A percentile compares a stretch with the other conserved stretches of the same genome.
Evolutionary conservation across 148 eudicot genomes (phyloP).

Genomic region (Bassia scoparia): DNA sequence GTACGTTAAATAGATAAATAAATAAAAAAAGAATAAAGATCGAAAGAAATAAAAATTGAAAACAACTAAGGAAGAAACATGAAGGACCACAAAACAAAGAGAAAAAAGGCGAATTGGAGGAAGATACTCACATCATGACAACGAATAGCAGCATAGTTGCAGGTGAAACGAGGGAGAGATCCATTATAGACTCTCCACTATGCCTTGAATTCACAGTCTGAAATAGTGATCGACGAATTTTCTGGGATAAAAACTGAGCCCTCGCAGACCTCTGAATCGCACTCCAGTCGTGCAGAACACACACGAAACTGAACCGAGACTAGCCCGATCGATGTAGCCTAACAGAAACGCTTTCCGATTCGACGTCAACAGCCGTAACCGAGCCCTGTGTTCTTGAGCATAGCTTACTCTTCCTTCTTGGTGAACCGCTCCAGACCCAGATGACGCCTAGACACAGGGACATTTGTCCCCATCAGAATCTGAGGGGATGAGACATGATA

Average conservation of each 20-base stretch:
- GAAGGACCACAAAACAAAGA: neutral
- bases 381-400: constrained; percentile 25
- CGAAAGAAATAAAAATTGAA: too few species aligned
- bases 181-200: constrained; percentile 49
- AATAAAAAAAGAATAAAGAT: neutral
- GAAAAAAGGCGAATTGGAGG: neutral
- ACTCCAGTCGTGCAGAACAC: constrained; percentile 37
- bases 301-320: constrained; percentile 30
- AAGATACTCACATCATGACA: constrained; percentile 52
- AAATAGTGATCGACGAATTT: constrained; percentile 39
- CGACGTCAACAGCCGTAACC: constrained; percentile 34
- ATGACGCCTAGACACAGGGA: constrained; percentile 38
- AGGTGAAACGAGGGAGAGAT: constrained; percentile 39
- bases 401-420: constrained; percentile 27
- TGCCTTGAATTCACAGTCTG: constrained; percentile 44
- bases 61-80: neutral
- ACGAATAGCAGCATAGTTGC: constrained; percentile 46
- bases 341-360: constrained; percentile 20
- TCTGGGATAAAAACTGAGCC: constrained; percentile 37
- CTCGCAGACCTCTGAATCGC: constrained; percentile 39
- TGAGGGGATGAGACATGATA: constrained; percentile 46
- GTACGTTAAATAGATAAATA: neutral
- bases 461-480: constrained; percentile 41
- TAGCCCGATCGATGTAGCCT: constrained; percentile 36
- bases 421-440: constrained; percentile 25